Evolutionary conservation across 73 alveolate genomes (phyloP), one percentile per base, ranked within the genome.

Genomic region (Paramecium pentaurelia): DNA sequence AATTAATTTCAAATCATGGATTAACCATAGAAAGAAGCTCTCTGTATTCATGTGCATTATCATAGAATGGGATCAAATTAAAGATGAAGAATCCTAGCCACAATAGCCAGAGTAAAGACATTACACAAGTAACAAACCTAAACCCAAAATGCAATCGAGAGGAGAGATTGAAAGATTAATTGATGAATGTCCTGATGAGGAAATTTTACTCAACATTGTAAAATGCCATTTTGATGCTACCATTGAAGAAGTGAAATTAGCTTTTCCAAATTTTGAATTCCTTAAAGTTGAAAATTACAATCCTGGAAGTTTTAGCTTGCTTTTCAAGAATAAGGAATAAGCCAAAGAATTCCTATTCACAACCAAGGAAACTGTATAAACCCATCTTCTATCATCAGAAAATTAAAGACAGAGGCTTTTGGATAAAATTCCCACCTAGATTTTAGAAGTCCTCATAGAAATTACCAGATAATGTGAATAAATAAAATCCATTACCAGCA

Each of bases 171-270:
- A 75, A 30, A 75, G 11, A 37, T 45, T 75, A 16, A 75, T 75
- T 75, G 60, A 30, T 11, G 60, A 75, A 14, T 75, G 88, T 75
- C 38, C 42, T 16, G 88, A 75, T 36, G 88, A 75, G 37, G 88
- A 75, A 37, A 75, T 75, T 36, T 18, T 75, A 75, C 60, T 75
- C 22, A 75, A 75, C 10, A 75, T 75, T 37, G 88, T 75, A 38
- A 75, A 75, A 75, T 75, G 88, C 22, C 88, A 75, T 20, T 75
- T 75, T 36, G 88, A 75, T 22, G 88, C 88, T 14, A 75, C 88
- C 34, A 45, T 75, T 36, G 88, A 75, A 22, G 88, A 75, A 32
- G 60, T 75, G 68, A 45, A 32, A 22, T 9, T 4, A 22, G 25
- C 88, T 10, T 75, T 75, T 16, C 37, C 34, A 4, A 37, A 75